These are phyloP conservation scores for Ormosia emarginata DNA, from an alignment of 306 rosid species.

Conservation along the genomic window DNA sequence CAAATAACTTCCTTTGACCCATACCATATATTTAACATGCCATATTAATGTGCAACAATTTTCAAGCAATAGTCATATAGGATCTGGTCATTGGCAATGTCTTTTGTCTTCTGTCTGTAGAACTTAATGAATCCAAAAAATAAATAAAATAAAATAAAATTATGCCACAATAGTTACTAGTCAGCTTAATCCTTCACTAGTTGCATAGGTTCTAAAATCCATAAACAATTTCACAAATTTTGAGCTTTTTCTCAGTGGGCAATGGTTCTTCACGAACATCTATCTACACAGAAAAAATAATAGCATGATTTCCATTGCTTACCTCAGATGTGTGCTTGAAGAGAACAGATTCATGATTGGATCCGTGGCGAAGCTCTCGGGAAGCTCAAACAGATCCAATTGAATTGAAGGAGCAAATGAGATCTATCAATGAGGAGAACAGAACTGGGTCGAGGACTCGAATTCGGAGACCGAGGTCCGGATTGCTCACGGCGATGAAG, in stretches of 20 bases:
- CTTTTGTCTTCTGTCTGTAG: too few species aligned
- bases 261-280: too few species aligned
- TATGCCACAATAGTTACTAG: not conserved
- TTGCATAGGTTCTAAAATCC: not conserved
- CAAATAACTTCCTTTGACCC: too few species aligned
- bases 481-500: slow-evolving; percentile 24
- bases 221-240: not conserved
- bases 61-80: too few species aligned
- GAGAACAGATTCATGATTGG: too few species aligned
- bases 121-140: not conserved
- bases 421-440: slow-evolving; percentile 17
- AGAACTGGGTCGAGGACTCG: not conserved
- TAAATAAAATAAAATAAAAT: too few species aligned
- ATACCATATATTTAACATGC: too few species aligned
- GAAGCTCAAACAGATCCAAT: slow-evolving; percentile 45
- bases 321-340: too few species aligned
- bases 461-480: slow-evolving; percentile 43
- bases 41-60: too few species aligned
- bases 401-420: not conserved
- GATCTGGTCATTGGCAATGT: not conserved
- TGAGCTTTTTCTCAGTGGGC: not conserved
- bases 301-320: too few species aligned
- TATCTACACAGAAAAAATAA: too few species aligned
- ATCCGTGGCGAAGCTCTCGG: too few species aligned
- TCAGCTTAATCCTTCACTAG: slow-evolving; percentile 12